Percentiles rank a stretch among this genome's conserved stretches.
phyloP scores from a whole-genome alignment of 73 alveolate species.

The Effrenium voratum region DNA sequence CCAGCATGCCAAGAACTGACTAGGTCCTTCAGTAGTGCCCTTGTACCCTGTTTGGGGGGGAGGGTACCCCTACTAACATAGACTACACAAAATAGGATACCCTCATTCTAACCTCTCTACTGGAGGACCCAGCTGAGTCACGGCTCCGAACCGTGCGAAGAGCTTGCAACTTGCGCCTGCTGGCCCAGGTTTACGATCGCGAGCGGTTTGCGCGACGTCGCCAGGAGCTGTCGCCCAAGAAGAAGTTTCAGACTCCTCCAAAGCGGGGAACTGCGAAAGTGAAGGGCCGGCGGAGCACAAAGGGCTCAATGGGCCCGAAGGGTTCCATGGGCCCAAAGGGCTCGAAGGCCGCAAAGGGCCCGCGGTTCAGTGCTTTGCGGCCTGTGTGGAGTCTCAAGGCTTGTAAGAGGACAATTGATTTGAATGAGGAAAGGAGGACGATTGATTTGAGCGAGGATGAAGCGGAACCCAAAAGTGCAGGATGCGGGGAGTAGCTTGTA shows the following conservation, averaged over 20 bases:
- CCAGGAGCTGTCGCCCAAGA: background rate
- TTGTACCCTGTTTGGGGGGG: no score
- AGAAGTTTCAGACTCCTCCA: background rate
- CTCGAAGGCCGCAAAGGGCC: background rate
- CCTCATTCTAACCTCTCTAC: background rate
- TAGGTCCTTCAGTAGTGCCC: no score
- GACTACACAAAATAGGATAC: no score
- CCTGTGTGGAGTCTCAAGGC: background rate
- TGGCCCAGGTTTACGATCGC: background rate
- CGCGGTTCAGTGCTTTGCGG: background rate
- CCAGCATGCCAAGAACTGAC: no score
- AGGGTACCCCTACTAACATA: no score
- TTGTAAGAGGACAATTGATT: slow-evolving; percentile 20
- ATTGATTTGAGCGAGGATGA: no score
- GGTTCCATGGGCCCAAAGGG: background rate
- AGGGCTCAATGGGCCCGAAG: background rate
- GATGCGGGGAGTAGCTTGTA: no score
- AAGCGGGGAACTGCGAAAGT: background rate
- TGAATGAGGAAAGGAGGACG: background rate
- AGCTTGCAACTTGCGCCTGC: background rate
- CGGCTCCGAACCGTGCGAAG: no score
- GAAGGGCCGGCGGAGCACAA: background rate
- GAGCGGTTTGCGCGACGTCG: no score
- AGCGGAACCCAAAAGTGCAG: no score
- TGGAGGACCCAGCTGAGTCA: background rate